Conservation (phyloP, 441 rosid species). For the Pelargonium fulgidum region DNA sequence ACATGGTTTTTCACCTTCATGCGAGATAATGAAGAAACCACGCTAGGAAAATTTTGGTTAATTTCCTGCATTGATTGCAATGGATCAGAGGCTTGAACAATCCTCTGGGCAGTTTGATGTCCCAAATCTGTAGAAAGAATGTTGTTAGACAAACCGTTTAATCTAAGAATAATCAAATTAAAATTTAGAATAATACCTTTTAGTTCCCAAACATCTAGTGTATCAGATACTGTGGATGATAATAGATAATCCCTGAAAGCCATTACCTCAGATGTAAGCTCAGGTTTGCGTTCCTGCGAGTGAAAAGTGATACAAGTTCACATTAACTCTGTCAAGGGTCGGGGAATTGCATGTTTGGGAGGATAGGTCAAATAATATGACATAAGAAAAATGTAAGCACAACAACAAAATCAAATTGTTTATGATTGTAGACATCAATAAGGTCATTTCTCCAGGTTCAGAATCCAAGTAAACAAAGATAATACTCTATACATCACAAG, state of each 20-base stretch:
- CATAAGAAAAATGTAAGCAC: not conserved
- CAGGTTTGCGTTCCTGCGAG: conserved; percentile 88
- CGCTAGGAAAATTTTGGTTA: conserved; percentile 93
- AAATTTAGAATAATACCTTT: conserved; percentile 48
- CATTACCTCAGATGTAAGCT: conserved; percentile 85
- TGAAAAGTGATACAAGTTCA: conserved; percentile 9
- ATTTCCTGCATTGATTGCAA: conserved; percentile 96
- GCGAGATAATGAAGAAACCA: conserved; percentile 93
- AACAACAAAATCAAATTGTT: not conserved
- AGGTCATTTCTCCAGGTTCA: not conserved
- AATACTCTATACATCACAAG: not conserved
- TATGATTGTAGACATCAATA: not conserved
- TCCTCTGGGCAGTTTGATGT: conserved; percentile 98
- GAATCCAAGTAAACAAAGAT: not conserved
- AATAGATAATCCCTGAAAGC: conserved; percentile 88
- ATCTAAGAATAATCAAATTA: conserved; percentile 6
- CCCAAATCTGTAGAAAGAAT: conserved; percentile 68
- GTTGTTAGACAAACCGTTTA: conserved; percentile 21
- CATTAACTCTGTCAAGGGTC: conserved; percentile 16
- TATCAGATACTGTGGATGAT: conserved; percentile 88
- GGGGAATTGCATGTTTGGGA: not conserved
- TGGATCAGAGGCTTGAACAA: conserved; percentile 93
- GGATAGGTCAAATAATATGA: not conserved
- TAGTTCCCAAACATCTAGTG: conserved; percentile 97
- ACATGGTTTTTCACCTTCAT: conserved; percentile 61